Evolutionary conservation across 305 asterid genomes (phyloP).

Genomic region (Solanum aculeatissimum): DNA sequence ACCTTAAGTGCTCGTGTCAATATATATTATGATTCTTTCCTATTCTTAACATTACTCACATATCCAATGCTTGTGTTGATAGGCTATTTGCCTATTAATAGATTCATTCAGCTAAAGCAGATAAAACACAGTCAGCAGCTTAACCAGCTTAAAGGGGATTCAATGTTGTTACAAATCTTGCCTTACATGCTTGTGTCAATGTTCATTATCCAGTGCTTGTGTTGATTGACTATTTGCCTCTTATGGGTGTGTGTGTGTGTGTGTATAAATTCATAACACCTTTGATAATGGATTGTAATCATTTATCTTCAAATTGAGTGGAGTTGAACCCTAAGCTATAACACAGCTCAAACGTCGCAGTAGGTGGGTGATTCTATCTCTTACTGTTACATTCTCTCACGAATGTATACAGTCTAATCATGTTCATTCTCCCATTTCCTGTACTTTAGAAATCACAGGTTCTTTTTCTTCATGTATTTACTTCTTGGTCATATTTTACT

Average conservation of each 20-base stretch:
- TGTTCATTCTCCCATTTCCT: not conserved
- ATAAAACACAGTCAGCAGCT: too few species aligned
- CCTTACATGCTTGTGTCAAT: too few species aligned
- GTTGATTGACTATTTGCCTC: not conserved
- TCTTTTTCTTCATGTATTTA: not conserved
- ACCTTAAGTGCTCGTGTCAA: not conserved
- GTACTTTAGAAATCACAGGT: not conserved
- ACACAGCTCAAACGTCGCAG: not conserved
- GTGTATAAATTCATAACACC: not conserved
- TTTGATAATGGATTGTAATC: not conserved
- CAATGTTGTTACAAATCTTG: too few species aligned
- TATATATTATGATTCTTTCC: not conserved
- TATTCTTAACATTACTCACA: not conserved
- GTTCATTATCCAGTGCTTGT: not conserved
- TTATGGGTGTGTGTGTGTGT: not conserved
- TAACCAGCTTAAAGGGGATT: too few species aligned
- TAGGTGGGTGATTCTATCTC: not conserved
- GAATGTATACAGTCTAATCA: not conserved
- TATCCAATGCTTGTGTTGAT: not conserved
- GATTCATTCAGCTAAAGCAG: too few species aligned
- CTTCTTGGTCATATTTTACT: not conserved
- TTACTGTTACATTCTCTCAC: not conserved
- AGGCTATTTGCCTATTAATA: not conserved
- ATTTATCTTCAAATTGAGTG: not conserved
- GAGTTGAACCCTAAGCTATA: not conserved